These are phyloP conservation scores for Phaseolus coccineus DNA, from an alignment of 331 rosid genomes.

Conservation along the genomic window DNA sequence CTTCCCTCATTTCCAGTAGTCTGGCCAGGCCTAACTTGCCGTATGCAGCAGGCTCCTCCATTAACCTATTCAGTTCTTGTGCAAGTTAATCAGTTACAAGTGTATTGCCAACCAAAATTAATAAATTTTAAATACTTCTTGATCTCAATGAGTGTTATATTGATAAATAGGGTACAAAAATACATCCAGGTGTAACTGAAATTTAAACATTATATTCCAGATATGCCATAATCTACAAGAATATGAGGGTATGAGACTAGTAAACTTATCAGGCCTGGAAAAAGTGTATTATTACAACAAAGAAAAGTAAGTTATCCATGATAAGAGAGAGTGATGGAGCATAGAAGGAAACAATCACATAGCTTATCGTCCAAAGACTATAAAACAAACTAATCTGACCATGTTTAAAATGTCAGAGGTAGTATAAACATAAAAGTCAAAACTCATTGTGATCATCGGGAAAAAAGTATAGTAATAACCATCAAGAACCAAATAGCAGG, in stretches of 20 bases:
- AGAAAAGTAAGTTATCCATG: background rate
- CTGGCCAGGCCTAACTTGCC: slow-evolving; percentile 93
- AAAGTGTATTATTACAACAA: background rate
- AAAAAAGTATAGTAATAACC: background rate
- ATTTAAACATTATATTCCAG: background rate
- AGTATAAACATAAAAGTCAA: slow-evolving; percentile 20
- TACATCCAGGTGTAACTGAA: slow-evolving; percentile 23
- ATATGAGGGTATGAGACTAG: background rate
- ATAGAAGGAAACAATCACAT: slow-evolving; percentile 15
- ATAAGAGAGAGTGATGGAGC: background rate
- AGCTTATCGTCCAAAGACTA: background rate
- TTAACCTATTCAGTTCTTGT: slow-evolving; percentile 63
- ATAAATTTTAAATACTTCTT: background rate
- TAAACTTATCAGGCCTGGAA: background rate
- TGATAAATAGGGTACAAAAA: background rate
- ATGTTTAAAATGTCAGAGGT: slow-evolving; percentile 10
- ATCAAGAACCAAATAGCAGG: slow-evolving; percentile 5
- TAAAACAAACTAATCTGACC: background rate
- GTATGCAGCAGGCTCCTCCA: slow-evolving; percentile 94
- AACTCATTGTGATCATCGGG: background rate
- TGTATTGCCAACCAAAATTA: slow-evolving; percentile 1
- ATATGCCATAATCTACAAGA: background rate
- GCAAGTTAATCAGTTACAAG: slow-evolving; percentile 34
- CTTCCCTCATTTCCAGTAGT: slow-evolving; percentile 91
- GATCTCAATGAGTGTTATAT: slow-evolving; percentile 9